A percentile compares a stretch with the other conserved stretches of the same genome.
These are phyloP conservation scores for Colletotrichum tropicale DNA, from an alignment of 2,329 filamentous ascomycete genomes.

Conservation along the genomic window DNA sequence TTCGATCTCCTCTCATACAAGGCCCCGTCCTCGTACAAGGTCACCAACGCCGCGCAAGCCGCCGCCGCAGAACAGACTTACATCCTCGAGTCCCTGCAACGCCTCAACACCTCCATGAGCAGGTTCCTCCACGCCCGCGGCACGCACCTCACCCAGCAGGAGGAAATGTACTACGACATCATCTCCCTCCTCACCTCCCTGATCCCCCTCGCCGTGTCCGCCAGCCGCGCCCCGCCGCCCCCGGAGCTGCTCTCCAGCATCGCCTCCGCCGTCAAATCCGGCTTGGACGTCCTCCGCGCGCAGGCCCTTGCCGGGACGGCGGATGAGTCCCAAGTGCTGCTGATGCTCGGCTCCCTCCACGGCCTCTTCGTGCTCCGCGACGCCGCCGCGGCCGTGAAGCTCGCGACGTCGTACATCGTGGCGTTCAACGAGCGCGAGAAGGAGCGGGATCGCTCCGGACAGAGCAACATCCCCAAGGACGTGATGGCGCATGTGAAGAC, in stretches of 20 bases:
- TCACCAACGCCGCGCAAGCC: constrained; percentile 39
- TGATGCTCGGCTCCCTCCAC: constrained; percentile 38
- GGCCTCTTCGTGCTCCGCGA: constrained; percentile 41
- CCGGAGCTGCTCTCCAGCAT: background rate
- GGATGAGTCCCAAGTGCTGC: constrained; percentile 17
- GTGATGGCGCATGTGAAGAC: constrained; percentile 36
- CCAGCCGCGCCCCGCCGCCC: background rate
- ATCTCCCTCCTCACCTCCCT: constrained; percentile 44
- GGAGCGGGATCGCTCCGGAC: constrained; percentile 42
- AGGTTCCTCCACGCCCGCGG: constrained; percentile 36
- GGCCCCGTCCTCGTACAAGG: constrained; percentile 55
- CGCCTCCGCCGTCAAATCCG: constrained; percentile 22
- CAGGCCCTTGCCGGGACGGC: constrained; percentile 9
- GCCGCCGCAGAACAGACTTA: constrained; percentile 48
- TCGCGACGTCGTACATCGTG: constrained; percentile 36
- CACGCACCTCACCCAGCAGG: constrained; percentile 42
- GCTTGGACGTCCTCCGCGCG: constrained; percentile 29
- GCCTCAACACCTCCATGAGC: constrained; percentile 46
- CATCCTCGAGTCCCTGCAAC: constrained; percentile 43
- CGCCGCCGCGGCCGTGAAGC: constrained; percentile 35
- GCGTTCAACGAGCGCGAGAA: constrained; percentile 41
- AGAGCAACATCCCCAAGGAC: constrained; percentile 42
- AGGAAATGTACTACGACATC: constrained; percentile 48
- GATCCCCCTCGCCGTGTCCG: constrained; percentile 27
- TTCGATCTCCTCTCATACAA: constrained; percentile 54